Percentiles rank a stretch among this genome's conserved stretches.
phyloP scores from a whole-genome alignment of 2,329 filamentous ascomycete genomes.

The Stagonosporopsis tanaceti region DNA sequence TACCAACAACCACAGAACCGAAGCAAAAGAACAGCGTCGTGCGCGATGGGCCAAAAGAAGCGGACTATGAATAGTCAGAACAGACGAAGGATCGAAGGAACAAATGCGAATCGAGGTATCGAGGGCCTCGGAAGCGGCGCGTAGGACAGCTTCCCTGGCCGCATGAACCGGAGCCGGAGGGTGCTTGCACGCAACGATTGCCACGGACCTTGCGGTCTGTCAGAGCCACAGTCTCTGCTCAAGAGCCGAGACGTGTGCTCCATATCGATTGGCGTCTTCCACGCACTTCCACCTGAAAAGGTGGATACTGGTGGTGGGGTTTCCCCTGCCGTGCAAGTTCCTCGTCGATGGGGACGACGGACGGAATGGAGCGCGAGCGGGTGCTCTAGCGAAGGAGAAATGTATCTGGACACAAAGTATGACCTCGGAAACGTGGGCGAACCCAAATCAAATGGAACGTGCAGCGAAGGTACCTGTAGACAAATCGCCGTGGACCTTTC shows the following conservation, averaged over 20 bases:
- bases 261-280: conserved; percentile 43
- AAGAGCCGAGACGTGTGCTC: conserved; percentile 18
- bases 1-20: conserved; percentile 7
- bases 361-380: conserved; percentile 17
- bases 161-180: conserved; percentile 17
- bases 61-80: conserved; percentile 11
- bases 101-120: conserved; percentile 10
- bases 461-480: conserved; percentile 30
- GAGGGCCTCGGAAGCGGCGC: conserved; percentile 17
- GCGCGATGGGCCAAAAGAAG: conserved; percentile 1
- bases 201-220: conserved; percentile 41
- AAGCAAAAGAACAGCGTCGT: conserved; percentile 1
- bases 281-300: conserved; percentile 30
- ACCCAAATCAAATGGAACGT: conserved; percentile 18
- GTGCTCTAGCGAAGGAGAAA: conserved; percentile 13
- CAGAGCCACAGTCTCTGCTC: conserved; percentile 23
- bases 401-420: conserved; percentile 19
- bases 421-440: conserved; percentile 13
- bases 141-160: conserved; percentile 7
- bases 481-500: conserved; percentile 33
- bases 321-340: conserved; percentile 34
- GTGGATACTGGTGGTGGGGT: conserved; percentile 32
- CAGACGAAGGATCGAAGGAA: conserved; percentile 2
- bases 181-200: conserved; percentile 31
- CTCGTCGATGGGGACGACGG: conserved; percentile 23